Conservation (phyloP, 164 flowering plant genomes). For the Stephania cephalantha region DNA sequence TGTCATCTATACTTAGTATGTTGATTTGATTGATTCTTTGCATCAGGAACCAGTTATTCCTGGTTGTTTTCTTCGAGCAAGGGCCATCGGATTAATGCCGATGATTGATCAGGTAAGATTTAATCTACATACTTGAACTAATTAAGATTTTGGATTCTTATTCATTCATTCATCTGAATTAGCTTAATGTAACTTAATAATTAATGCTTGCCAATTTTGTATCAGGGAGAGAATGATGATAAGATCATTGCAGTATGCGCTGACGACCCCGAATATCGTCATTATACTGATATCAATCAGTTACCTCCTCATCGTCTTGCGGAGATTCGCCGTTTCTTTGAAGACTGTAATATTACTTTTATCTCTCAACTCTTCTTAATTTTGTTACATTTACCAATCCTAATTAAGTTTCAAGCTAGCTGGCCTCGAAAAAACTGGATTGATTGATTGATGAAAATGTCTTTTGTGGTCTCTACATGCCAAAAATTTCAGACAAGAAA, state of each 20-base stretch:
- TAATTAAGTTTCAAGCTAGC: background rate
- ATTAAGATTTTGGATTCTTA: background rate
- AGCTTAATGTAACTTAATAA: background rate
- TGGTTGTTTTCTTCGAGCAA: slow-evolving; percentile 63
- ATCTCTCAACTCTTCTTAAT: background rate
- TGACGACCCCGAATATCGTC: slow-evolving; percentile 69
- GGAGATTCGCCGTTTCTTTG: slow-evolving; percentile 69
- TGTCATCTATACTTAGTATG: no score
- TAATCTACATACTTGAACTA: background rate
- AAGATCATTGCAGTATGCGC: slow-evolving; percentile 78
- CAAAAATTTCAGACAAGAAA: slow-evolving; percentile 48
- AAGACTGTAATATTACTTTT: slow-evolving; percentile 47
- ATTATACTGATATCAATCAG: slow-evolving; percentile 53
- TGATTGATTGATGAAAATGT: slow-evolving; percentile 19
- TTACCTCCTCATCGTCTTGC: slow-evolving; percentile 63
- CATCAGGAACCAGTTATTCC: slow-evolving; percentile 62
- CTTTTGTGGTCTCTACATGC: no score
- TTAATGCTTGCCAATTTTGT: background rate
- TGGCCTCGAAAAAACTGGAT: background rate
- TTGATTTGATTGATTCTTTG: background rate
- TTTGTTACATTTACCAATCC: background rate
- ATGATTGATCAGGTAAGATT: slow-evolving; percentile 46
- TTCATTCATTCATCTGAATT: background rate
- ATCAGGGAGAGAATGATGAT: slow-evolving; percentile 70
- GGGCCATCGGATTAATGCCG: slow-evolving; percentile 67